These are phyloP conservation scores for Arachis stenosperma DNA, from an alignment of 306 rosid genomes.

Conservation along the genomic window DNA sequence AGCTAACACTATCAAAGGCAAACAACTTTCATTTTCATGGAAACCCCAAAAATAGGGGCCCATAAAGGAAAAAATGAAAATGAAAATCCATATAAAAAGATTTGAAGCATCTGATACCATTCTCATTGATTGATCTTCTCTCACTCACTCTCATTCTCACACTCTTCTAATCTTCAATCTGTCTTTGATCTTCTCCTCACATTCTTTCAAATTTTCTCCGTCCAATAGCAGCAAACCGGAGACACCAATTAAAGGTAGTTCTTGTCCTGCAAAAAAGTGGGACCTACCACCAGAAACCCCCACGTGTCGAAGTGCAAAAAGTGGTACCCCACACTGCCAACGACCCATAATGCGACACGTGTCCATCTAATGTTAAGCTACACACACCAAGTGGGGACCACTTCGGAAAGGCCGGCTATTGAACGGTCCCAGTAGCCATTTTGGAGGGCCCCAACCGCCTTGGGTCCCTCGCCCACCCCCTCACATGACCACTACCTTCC, in stretches of 20 bases:
- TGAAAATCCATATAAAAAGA: neutral
- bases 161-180: neutral
- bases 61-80: neutral
- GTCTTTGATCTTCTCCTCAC: slow-evolving; percentile 2
- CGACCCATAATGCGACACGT: slow-evolving; percentile 21
- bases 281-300: neutral
- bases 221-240: neutral
- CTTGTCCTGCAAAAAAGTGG: slow-evolving; percentile 11
- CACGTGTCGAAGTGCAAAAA: slow-evolving; percentile 41
- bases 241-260: slow-evolving; percentile 19
- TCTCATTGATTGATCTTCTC: neutral
- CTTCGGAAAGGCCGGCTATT: slow-evolving; percentile 32
- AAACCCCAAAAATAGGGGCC: neutral
- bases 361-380: neutral
- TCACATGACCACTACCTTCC: slow-evolving; percentile 36
- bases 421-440: slow-evolving; percentile 38
- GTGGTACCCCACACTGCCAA: slow-evolving; percentile 38
- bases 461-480: slow-evolving; percentile 42
- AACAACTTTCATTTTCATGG: neutral
- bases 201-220: slow-evolving; percentile 19
- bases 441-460: neutral
- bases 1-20: neutral
- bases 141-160: neutral
- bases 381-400: slow-evolving; percentile 30
- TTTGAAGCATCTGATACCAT: slow-evolving; percentile 15